Evolutionary conservation across 306 rosid genomes (phyloP).

Genomic region (Fragaria vesca): DNA sequence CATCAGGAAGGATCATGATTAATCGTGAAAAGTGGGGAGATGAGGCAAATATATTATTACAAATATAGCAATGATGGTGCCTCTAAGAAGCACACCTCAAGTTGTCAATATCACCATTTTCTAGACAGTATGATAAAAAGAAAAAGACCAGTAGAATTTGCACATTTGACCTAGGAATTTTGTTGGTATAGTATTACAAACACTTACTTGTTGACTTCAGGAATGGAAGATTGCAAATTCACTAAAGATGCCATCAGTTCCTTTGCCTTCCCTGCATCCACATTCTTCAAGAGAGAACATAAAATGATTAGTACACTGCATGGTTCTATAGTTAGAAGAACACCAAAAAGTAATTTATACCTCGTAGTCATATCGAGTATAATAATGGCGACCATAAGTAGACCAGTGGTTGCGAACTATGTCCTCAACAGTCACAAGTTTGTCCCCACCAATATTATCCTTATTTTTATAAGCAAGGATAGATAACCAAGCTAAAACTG

Average conservation of each 20-base stretch:
- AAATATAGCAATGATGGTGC: neutral
- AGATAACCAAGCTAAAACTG: constrained; percentile 96
- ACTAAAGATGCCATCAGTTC: constrained; percentile 88
- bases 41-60: neutral
- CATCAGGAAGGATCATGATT: neutral
- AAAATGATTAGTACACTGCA: constrained; percentile 21
- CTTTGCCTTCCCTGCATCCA: constrained; percentile 93
- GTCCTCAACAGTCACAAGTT: constrained; percentile 92
- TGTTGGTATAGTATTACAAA: constrained; percentile 12
- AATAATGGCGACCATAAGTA: constrained; percentile 92
- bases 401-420: constrained; percentile 95
- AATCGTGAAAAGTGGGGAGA: neutral
- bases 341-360: constrained; percentile 34
- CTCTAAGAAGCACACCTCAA: no score
- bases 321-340: constrained; percentile 16
- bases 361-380: constrained; percentile 94
- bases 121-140: neutral
- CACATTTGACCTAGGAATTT: constrained; percentile 8
- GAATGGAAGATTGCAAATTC: constrained; percentile 79
- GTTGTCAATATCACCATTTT: neutral
- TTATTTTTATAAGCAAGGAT: constrained; percentile 83
- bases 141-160: neutral
- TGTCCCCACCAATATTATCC: constrained; percentile 64
- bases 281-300: constrained; percentile 59
- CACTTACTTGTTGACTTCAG: constrained; percentile 86